Evolutionary conservation across 1,139 yeast genomes (phyloP).

Genomic region (Yamadazyma triangularis): DNA sequence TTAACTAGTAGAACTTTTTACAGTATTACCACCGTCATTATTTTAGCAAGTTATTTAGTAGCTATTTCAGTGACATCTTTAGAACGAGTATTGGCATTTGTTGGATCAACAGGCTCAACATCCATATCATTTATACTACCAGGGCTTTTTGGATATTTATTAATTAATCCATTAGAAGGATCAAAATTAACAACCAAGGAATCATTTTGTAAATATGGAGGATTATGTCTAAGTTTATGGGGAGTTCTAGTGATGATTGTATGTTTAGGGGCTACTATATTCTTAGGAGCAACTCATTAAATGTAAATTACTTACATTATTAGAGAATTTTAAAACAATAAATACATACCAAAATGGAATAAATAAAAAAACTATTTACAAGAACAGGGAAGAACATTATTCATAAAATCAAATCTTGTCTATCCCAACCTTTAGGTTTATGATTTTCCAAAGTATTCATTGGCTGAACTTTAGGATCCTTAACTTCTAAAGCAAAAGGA

Average conservation of each 20-base stretch:
- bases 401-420: constrained; percentile 39
- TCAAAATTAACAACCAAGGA: constrained; percentile 35
- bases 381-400: too few relatives aligned
- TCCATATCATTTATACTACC: constrained; percentile 91
- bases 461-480: constrained; percentile 49
- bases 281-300: constrained; percentile 52
- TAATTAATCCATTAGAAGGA: constrained; percentile 46
- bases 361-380: too few relatives aligned
- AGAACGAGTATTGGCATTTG: constrained; percentile 84
- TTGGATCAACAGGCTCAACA: constrained; percentile 94
- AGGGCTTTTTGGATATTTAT: constrained; percentile 78
- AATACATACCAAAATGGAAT: too few relatives aligned
- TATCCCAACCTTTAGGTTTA: constrained; percentile 60
- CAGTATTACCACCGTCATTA: constrained; percentile 61
- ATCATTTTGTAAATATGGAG: constrained; percentile 48
- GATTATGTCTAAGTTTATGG: constrained; percentile 63
- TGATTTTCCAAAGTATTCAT: constrained; percentile 43
- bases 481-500: constrained; percentile 56
- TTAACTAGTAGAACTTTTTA: constrained; percentile 50
- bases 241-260: constrained; percentile 76
- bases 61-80: constrained; percentile 76
- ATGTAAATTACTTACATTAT: too few relatives aligned
- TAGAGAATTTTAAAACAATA: too few relatives aligned
- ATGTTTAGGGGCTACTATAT: constrained; percentile 71
- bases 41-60: constrained; percentile 60